Evolutionary conservation across 208 protist species (phyloP), one percentile per base, ranked within the genome.

Genomic region (Trypanosoma boissoni): DNA sequence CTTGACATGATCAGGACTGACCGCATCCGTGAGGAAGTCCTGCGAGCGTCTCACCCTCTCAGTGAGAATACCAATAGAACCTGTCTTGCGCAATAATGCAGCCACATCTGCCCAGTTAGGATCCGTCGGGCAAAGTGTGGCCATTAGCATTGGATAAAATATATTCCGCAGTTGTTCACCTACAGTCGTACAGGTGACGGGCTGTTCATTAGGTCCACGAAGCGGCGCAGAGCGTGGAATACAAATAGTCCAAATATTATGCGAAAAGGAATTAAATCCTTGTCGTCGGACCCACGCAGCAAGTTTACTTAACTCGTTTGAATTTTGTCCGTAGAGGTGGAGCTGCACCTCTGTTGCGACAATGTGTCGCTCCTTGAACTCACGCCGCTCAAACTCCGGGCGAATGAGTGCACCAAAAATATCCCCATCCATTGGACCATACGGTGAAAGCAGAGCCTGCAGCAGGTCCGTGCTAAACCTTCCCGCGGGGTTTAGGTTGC

Each of bases 71-170:
- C 98, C 97, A 43, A 99, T 97, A 23, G 94, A 92, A 27, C 88
- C 83, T 7, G 98, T 95, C 49, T 97, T 85, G 37, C 92, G 60
- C 31, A 99, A 82, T 67, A 99, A 88, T 39, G 90, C 71, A 42
- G 96, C 80, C 5, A 99, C 78, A 37, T 98, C 84, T 4, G 97
- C 76, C 83, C 79, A 92, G 36, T 61, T 44, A 21, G 71, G 58
- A 32, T 85, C 80, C 5, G 20, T 48, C 9, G 98, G 98, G 68
- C 98, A 85, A 5, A 94, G 62, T 18, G 98, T 98, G 0, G 96
- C 98, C 73, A 99, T 97, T 45, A 99, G 98, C 28, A 99, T 85
- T 3, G 98, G 99, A 36, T 83, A 74, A 69, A 99, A 99, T n/a
- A 99, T 79, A 76, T 97, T 92, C n/a, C 76, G 81, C 57, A 94